phyloP scores from a whole-genome alignment of 805 yeast genomes.

The Candida morakotiae region DNA sequence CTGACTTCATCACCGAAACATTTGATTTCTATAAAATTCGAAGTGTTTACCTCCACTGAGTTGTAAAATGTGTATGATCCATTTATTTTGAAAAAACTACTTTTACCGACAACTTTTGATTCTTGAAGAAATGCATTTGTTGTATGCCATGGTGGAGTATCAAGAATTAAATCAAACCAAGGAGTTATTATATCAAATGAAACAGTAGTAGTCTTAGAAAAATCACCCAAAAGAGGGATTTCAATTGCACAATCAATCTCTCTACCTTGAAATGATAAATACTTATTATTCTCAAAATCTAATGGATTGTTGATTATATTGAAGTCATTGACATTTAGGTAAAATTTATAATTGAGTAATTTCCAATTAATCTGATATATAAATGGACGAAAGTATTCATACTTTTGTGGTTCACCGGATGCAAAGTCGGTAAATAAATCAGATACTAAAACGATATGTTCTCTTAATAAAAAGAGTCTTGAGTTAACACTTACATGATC shows the following conservation, averaged over 20 bases:
- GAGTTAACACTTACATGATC: conserved; percentile 48
- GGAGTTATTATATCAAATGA: conserved; percentile 53
- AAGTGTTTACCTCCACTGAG: conserved; percentile 57
- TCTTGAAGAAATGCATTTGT: conserved; percentile 61
- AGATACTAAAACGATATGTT: conserved; percentile 69
- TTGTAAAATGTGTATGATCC: conserved; percentile 67
- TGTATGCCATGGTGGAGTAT: conserved; percentile 93
- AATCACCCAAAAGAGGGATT: conserved; percentile 58
- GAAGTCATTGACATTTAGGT: conserved; percentile 76
- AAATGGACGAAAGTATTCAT: conserved; percentile 75
- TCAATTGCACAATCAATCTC: conserved; percentile 40
- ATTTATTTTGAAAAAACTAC: conserved; percentile 52
- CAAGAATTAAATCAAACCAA: conserved; percentile 55
- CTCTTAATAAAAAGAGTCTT: conserved; percentile 67
- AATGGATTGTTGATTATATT: conserved; percentile 88
- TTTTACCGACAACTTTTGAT: conserved; percentile 60
- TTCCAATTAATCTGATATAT: conserved; percentile 59
- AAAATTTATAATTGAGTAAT: conserved; percentile 52
- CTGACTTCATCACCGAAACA: conserved; percentile 65
- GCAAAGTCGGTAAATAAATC: conserved; percentile 77
- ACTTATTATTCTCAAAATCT: conserved; percentile 77
- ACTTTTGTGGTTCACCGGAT: conserved; percentile 65
- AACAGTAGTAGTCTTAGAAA: conserved; percentile 48
- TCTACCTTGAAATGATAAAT: conserved; percentile 68
- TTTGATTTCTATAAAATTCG: conserved; percentile 64